phyloP scores from a whole-genome alignment of 2,329 filamentous ascomycete species.

The Spiromastix sp. region DNA sequence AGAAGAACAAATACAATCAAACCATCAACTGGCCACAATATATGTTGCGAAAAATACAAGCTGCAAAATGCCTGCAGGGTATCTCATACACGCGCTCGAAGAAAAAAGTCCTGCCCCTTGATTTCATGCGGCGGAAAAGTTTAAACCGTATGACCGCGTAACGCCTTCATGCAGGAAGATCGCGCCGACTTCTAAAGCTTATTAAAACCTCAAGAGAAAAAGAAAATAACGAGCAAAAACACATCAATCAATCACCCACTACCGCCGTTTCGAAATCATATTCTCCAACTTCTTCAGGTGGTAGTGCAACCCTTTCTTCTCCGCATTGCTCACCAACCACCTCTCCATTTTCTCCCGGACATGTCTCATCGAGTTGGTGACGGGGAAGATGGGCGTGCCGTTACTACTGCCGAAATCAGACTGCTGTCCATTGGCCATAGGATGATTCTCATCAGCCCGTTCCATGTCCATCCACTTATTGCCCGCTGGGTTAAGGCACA shows the following conservation, averaged over 20 bases:
- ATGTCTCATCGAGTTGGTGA: conserved; percentile 56
- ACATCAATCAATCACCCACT: too few species aligned
- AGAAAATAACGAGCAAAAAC: neutral
- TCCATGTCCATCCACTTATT: conserved; percentile 54
- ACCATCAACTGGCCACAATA: too few species aligned
- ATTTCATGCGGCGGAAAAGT: too few species aligned
- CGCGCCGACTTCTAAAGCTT: too few species aligned
- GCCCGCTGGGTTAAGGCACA: conserved; percentile 66
- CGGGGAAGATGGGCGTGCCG: conserved; percentile 50
- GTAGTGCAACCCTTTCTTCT: conserved; percentile 58
- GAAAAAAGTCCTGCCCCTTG: too few species aligned
- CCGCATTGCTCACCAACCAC: conserved; percentile 72
- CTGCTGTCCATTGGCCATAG: conserved; percentile 33
- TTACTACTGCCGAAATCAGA: neutral
- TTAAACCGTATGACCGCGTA: too few species aligned
- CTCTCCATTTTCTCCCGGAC: conserved; percentile 71
- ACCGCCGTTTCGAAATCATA: conserved; percentile 49
- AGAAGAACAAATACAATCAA: too few species aligned
- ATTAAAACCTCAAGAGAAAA: too few species aligned
- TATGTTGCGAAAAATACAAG: too few species aligned
- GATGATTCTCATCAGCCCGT: conserved; percentile 20
- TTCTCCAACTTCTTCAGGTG: conserved; percentile 56
- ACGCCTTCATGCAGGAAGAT: too few species aligned
- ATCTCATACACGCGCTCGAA: too few species aligned
- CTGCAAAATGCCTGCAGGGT: too few species aligned